Evolutionary conservation across 1,284 basidiomycete genomes (phyloP).

Genomic region (Pascua sp.): DNA sequence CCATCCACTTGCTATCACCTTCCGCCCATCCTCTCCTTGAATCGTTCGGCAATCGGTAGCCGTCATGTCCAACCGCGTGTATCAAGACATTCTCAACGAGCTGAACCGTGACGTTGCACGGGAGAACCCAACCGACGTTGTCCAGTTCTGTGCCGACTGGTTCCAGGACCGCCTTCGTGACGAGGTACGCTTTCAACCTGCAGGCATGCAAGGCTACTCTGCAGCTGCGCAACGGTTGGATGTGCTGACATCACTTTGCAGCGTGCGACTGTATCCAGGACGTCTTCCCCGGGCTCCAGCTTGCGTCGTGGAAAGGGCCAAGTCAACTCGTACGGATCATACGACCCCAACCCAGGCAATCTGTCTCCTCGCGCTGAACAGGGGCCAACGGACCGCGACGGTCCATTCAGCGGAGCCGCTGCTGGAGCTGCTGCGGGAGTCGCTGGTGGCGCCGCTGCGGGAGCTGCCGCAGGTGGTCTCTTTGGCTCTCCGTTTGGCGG

Average conservation of each 20-base stretch:
- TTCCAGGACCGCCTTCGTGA: conserved; percentile 61
- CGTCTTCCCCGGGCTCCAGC: too few relatives aligned
- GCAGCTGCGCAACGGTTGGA: too few relatives aligned
- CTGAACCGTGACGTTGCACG: conserved; percentile 80
- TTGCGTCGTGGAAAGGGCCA: too few relatives aligned
- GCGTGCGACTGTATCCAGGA: conserved; percentile 1
- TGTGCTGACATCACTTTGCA: background rate
- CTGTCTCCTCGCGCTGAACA: conserved; percentile 49
- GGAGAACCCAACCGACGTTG: conserved; percentile 78
- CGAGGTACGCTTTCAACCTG: conserved; percentile 30
- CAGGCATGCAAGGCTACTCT: too few relatives aligned
- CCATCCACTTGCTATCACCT: background rate
- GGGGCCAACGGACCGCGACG: conserved; percentile 32
- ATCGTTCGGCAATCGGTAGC: background rate
- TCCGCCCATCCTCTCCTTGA: background rate
- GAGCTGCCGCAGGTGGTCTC: conserved; percentile 13
- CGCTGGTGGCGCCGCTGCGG: conserved; percentile 19
- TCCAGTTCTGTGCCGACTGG: conserved; percentile 95
- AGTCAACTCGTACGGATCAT: too few relatives aligned
- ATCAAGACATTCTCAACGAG: conserved; percentile 63
- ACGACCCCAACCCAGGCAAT: conserved; percentile 48
- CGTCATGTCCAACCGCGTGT: conserved; percentile 13
- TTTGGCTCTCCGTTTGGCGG: conserved; percentile 32
- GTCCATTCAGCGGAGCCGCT: conserved; percentile 38
- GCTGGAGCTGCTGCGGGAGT: conserved; percentile 25